These are phyloP conservation scores for Agrostemma githago DNA, from an alignment of 148 eudicot genomes.

Conservation along the genomic window DNA sequence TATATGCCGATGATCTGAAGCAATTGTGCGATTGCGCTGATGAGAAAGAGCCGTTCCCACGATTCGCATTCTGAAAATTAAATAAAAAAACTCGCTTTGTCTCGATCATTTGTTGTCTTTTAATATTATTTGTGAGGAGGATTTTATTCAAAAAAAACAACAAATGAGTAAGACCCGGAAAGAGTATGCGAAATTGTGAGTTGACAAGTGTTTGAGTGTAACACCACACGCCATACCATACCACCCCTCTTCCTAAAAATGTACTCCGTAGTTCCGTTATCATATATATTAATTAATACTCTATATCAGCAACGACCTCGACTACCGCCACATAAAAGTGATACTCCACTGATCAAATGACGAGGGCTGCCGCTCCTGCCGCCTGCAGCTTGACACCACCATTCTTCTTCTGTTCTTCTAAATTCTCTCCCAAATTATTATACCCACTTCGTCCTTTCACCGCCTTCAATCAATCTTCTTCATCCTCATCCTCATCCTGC, in stretches of 20 bases:
- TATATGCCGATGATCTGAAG: no score
- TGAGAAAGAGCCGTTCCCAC: no score
- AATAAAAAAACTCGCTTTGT: no score
- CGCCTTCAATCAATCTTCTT: slow-evolving; percentile 7
- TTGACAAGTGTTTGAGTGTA: slow-evolving; percentile 23
- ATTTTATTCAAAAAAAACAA: no score
- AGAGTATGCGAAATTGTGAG: no score
- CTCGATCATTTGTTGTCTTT: no score
- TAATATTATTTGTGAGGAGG: no score
- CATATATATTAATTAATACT: neutral
- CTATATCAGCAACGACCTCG: neutral
- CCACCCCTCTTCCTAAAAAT: neutral
- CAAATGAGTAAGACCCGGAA: no score
- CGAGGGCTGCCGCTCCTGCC: slow-evolving; percentile 16
- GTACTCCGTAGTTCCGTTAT: no score
- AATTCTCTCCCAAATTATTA: slow-evolving; percentile 17
- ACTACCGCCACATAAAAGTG: neutral
- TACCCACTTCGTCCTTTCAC: slow-evolving; percentile 18
- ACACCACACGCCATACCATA: neutral
- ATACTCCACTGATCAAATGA: slow-evolving; percentile 12
- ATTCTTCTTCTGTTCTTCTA: slow-evolving; percentile 18
- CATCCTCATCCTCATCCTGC: slow-evolving; percentile 20
- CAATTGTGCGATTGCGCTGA: no score
- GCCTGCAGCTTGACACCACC: slow-evolving; percentile 28
- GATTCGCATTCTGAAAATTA: no score